These are phyloP conservation scores for Solanum hybrid DNA, from an alignment of 305 asterid genomes.

Conservation along the genomic window DNA sequence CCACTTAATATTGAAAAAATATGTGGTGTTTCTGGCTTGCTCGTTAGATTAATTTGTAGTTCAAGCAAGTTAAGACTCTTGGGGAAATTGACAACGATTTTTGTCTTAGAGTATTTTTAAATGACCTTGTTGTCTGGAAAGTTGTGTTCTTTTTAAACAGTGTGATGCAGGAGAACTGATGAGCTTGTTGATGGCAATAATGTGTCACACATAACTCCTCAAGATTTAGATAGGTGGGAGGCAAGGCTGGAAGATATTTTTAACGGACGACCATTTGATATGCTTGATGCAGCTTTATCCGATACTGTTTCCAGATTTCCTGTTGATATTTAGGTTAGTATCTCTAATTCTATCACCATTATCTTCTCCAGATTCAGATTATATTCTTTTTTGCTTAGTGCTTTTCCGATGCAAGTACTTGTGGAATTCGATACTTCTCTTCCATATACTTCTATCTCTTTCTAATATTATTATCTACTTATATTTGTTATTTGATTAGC, in stretches of 20 bases:
- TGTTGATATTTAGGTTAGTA: slow-evolving; percentile 79
- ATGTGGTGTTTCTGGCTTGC: no score
- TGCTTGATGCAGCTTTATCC: slow-evolving; percentile 95
- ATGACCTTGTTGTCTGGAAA: background rate
- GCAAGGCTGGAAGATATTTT: slow-evolving; percentile 78
- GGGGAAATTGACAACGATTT: no score
- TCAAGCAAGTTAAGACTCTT: no score
- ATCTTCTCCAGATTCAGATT: background rate
- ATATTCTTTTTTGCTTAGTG: background rate
- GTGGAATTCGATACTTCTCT: background rate
- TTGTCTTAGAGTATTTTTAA: no score
- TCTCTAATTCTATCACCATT: background rate
- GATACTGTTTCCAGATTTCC: slow-evolving; percentile 75
- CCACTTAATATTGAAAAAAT: no score
- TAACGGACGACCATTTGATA: slow-evolving; percentile 78
- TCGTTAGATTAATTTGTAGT: no score
- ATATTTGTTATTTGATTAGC: background rate
- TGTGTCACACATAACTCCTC: slow-evolving; percentile 91
- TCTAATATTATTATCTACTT: background rate
- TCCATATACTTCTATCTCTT: background rate
- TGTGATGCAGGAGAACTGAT: slow-evolving; percentile 70
- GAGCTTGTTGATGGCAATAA: slow-evolving; percentile 62
- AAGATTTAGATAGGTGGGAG: slow-evolving; percentile 90
- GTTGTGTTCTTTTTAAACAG: slow-evolving; percentile 24
- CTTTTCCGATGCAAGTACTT: background rate